Conservation (phyloP, 2,329 filamentous ascomycete species). For the Aspergillus felis region DNA sequence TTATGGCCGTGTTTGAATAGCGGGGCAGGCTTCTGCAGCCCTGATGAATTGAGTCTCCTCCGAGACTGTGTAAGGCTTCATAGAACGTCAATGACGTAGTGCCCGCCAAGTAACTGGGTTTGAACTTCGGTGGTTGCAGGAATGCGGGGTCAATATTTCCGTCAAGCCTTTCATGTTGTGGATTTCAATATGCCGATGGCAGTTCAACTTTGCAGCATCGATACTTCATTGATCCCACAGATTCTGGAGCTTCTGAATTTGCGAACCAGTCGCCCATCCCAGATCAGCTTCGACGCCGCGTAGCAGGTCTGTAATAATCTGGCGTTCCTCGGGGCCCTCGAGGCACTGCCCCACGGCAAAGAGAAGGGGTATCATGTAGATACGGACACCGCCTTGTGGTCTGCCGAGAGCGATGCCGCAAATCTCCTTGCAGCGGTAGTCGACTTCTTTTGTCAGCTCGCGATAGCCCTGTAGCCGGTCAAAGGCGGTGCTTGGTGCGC, state of each 20-base stretch:
- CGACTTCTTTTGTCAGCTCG: slow-evolving; percentile 52
- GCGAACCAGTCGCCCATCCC: slow-evolving; percentile 57
- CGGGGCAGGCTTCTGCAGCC: too few species aligned
- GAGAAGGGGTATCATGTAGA: slow-evolving; percentile 56
- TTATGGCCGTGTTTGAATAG: not conserved
- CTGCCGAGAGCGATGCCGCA: slow-evolving; percentile 55
- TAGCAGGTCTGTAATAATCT: slow-evolving; percentile 53
- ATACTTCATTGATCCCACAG: slow-evolving; percentile 22
- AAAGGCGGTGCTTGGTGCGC: slow-evolving; percentile 49
- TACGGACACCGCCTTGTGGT: slow-evolving; percentile 54
- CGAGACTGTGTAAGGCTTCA: not conserved
- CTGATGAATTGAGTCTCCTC: not conserved
- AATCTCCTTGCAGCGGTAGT: slow-evolving; percentile 56
- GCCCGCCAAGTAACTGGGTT: too few species aligned
- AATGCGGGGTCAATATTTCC: not conserved
- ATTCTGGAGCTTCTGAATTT: slow-evolving; percentile 46
- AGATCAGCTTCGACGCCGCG: slow-evolving; percentile 57
- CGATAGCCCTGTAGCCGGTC: slow-evolving; percentile 55
- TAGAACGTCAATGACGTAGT: not conserved
- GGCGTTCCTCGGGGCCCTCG: slow-evolving; percentile 48
- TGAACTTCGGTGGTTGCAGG: not conserved
- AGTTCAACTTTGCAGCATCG: not conserved
- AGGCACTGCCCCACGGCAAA: slow-evolving; percentile 59
- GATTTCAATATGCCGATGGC: not conserved
- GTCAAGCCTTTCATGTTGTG: not conserved